A percentile compares a stretch with the other conserved stretches of the same genome.
Evolutionary conservation across 352 stramenopile species (phyloP).

Genomic region (Phytophthora pseudosyringae): DNA sequence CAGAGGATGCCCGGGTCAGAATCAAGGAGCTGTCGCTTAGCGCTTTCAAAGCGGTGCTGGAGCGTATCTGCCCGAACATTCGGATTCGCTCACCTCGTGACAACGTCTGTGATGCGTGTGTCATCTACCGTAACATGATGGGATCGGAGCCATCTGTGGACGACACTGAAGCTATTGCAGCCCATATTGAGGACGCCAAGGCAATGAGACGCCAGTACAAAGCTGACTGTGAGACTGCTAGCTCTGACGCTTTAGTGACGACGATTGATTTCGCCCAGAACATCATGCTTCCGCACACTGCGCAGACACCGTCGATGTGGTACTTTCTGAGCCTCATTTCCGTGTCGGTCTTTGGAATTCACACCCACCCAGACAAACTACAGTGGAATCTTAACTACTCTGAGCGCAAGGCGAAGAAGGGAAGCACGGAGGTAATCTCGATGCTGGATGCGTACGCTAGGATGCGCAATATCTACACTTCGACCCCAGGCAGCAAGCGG

Average conservation of each 20-base stretch:
- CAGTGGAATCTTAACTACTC: constrained; percentile 22
- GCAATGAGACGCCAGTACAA: constrained; percentile 14
- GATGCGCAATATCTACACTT: constrained; percentile 5
- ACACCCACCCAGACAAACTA: neutral
- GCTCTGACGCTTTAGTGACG: neutral
- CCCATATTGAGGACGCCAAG: neutral
- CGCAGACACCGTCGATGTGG: constrained; percentile 10
- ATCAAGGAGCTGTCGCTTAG: constrained; percentile 12
- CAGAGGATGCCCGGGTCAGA: constrained; percentile 3
- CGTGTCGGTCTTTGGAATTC: constrained; percentile 20
- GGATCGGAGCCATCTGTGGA: neutral
- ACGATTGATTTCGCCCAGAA: constrained; percentile 29
- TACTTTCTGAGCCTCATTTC: constrained; percentile 24
- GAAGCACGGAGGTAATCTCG: constrained; percentile 23
- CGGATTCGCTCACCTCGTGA: constrained; percentile 7
- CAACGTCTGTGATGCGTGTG: constrained; percentile 27
- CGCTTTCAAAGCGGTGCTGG: constrained; percentile 1
- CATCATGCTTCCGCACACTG: constrained; percentile 4
- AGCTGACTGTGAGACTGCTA: neutral
- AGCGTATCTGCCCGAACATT: constrained; percentile 8
- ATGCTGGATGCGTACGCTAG: constrained; percentile 14
- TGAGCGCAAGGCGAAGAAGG: constrained; percentile 15
- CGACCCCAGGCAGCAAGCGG: neutral
- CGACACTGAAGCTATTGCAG: constrained; percentile 12
- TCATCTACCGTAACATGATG: constrained; percentile 15